These are phyloP conservation scores for Ogataea pignaliae DNA, from an alignment of 805 yeast genomes.

Conservation along the genomic window DNA sequence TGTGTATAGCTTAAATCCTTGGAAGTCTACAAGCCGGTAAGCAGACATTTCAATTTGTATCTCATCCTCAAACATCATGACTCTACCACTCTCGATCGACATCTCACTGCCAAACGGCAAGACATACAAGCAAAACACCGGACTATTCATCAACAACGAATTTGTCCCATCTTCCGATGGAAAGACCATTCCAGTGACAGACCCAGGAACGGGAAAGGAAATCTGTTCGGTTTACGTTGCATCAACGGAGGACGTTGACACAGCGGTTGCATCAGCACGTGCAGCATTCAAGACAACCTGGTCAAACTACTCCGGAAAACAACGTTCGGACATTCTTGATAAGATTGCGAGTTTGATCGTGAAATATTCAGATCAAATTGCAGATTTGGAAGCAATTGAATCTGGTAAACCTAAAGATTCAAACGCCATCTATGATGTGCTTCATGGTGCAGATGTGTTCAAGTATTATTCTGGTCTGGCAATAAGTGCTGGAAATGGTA, in stretches of 20 bases:
- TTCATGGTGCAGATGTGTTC: conserved; percentile 50
- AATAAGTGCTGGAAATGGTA: conserved; percentile 58
- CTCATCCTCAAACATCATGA: conserved; percentile 1
- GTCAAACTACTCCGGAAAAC: conserved; percentile 42
- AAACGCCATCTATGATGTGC: conserved; percentile 57
- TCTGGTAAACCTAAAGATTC: conserved; percentile 52
- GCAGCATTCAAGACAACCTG: conserved; percentile 45
- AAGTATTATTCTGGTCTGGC: conserved; percentile 74
- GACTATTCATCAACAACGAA: conserved; percentile 84
- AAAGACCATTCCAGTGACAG: conserved; percentile 52
- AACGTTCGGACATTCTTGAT: conserved; percentile 40
- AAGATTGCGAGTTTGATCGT: conserved; percentile 49
- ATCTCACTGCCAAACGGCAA: conserved; percentile 47
- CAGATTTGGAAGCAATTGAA: conserved; percentile 56
- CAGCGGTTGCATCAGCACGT: conserved; percentile 49
- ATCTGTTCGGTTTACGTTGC: conserved; percentile 51
- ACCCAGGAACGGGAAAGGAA: conserved; percentile 52
- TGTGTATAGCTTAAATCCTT: too few species aligned
- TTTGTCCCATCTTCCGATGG: conserved; percentile 50
- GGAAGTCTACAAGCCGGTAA: too few species aligned
- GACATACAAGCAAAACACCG: conserved; percentile 65
- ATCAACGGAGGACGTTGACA: conserved; percentile 45
- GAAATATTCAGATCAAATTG: conserved; percentile 44
- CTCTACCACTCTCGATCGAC: conserved; percentile 11
- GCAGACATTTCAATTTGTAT: neutral